phyloP scores from a whole-genome alignment of 1,284 basidiomycete genomes.

The Cryptococcus sp. region DNA sequence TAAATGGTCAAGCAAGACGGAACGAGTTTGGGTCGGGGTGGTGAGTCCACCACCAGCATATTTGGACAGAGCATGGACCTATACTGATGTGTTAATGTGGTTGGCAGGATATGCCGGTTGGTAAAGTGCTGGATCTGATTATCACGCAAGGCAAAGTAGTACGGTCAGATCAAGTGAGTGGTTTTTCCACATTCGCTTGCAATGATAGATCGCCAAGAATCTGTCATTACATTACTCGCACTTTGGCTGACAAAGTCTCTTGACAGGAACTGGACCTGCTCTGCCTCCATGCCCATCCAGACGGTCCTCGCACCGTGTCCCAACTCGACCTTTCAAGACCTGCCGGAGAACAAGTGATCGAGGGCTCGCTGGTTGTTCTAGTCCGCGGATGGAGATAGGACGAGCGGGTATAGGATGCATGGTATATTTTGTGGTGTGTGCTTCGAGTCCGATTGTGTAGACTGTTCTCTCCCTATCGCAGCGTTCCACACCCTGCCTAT shows the following conservation, averaged over 20 bases:
- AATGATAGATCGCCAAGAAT: no score
- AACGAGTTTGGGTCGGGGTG: constrained; percentile 30
- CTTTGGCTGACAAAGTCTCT: not conserved
- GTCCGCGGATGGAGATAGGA: constrained; percentile 16
- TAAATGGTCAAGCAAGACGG: constrained; percentile 19
- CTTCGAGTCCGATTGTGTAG: not conserved
- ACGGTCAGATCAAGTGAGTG: constrained; percentile 9
- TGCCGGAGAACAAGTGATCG: constrained; percentile 16
- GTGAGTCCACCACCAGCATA: constrained; percentile 6
- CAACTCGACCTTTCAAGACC: constrained; percentile 22
- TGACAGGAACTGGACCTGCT: constrained; percentile 16
- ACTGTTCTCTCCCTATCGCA: not conserved
- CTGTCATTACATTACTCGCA: not conserved
- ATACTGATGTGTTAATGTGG: not conserved
- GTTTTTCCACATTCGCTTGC: no score
- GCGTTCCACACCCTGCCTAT: not conserved
- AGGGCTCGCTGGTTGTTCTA: constrained; percentile 30
- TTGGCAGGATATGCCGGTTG: constrained; percentile 27
- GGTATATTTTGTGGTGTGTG: constrained; percentile 11
- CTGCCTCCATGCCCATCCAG: constrained; percentile 15
- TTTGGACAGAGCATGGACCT: not conserved
- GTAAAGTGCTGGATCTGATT: constrained; percentile 32
- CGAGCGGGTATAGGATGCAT: constrained; percentile 28
- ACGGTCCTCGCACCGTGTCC: constrained; percentile 3
- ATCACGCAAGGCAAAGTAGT: constrained; percentile 18